These are phyloP conservation scores for Macadamia integrifolia DNA, from an alignment of 164 flowering plant species.

Conservation along the genomic window DNA sequence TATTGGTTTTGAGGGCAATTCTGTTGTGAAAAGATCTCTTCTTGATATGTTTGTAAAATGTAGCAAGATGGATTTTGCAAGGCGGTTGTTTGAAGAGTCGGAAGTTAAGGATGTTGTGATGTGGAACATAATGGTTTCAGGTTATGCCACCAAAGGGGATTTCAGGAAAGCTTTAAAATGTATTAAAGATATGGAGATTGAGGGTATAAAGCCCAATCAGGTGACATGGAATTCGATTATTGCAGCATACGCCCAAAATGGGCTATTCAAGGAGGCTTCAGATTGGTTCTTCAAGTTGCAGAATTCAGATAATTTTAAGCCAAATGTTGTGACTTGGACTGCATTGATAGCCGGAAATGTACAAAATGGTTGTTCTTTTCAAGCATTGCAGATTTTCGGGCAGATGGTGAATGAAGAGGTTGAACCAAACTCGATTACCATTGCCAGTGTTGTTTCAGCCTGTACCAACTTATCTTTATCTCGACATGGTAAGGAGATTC, in stretches of 20 bases:
- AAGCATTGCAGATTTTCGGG: slow-evolving; percentile 26
- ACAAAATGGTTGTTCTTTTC: slow-evolving; percentile 25
- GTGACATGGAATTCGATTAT: slow-evolving; percentile 40
- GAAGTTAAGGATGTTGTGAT: slow-evolving; percentile 30
- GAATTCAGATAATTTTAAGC: slow-evolving; percentile 14
- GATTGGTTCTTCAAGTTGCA: slow-evolving; percentile 20
- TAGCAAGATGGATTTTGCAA: slow-evolving; percentile 29
- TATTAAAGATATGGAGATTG: slow-evolving; percentile 25
- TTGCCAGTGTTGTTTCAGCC: slow-evolving; percentile 34
- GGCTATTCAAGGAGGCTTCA: slow-evolving; percentile 29
- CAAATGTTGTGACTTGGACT: slow-evolving; percentile 37
- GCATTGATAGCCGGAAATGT: slow-evolving; percentile 32
- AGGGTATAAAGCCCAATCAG: slow-evolving; percentile 28
- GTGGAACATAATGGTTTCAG: slow-evolving; percentile 42
- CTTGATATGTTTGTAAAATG: slow-evolving; percentile 38
- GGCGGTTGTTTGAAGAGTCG: slow-evolving; percentile 21
- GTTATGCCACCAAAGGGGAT: slow-evolving; percentile 29
- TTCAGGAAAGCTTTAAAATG: slow-evolving; percentile 25
- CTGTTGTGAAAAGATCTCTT: slow-evolving; percentile 27
- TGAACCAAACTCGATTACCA: slow-evolving; percentile 31
- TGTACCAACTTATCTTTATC: slow-evolving; percentile 28
- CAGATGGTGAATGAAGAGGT: slow-evolving; percentile 28
- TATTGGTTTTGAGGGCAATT: slow-evolving; percentile 37
- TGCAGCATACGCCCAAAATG: slow-evolving; percentile 32
- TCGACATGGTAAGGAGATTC: slow-evolving; percentile 32